Base-by-base conservation (phyloP, 148 eudicot species). In the Camellia sinensis region DNA sequence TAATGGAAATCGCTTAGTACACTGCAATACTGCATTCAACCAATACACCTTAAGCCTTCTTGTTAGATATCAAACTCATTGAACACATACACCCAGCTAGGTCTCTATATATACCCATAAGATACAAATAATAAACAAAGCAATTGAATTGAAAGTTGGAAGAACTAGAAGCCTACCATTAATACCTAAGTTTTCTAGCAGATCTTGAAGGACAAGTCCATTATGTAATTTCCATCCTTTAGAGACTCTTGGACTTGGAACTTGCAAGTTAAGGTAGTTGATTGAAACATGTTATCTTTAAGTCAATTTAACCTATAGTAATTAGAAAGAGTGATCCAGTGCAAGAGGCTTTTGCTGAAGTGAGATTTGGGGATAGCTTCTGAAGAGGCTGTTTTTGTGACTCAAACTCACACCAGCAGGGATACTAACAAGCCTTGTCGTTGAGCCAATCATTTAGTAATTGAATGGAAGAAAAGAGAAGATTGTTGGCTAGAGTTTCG, bases 181-280 rank as follows among this genome's bases (percentile, higher is more conserved):
- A 60, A 43, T 44, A 22, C 53, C 18, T 43, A 54, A 40, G 19
- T 44, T 73, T 57, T 18, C 59, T 0, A 59, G 50, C 48, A 74
- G 77, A 74, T 74, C 65, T 37, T 74, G 13, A 41, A 41, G 77
- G 17, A 41, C 45, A 3, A 73, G 19, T 73, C 48, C 63, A 29
- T 37, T 19, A 14, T 29, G 37, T 29, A 29, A 3, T 8, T 48
- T 40, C 14, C 43, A 73, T 2, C 18, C 60, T 56, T 44, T 19
- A 11, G 8, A 37, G 5, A 57, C 7, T 11, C n/a, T 59, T 41
- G 63, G 18, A 37, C 57, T 56, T 53, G 63, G 77, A 43, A 54
- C 8, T 59, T 57, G 65, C 66, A 57, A 59, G 52, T 40, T 74
- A 57, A 11, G 22, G 22, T 15, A 41, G 29, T 74, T 40, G 50